These are phyloP conservation scores for Kodamaea kakaduensis DNA, from an alignment of 805 yeast species.

Conservation along the genomic window DNA sequence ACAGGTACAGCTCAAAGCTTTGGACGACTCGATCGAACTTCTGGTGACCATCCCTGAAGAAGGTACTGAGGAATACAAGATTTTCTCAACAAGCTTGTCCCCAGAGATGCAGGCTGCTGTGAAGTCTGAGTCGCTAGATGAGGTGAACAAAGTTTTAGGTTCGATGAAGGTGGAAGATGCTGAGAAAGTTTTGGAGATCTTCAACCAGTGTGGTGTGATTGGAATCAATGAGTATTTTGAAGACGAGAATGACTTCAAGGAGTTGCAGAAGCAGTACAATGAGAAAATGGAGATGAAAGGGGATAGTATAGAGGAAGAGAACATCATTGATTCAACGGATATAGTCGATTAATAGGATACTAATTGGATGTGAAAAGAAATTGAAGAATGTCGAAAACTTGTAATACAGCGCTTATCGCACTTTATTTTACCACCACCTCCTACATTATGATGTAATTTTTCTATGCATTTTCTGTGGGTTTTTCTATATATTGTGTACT, in stretches of 20 bases:
- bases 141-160: conserved; percentile 79
- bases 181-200: conserved; percentile 65
- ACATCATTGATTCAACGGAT: conserved; percentile 11
- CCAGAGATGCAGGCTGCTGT: conserved; percentile 69
- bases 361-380: too few relatives aligned
- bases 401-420: too few relatives aligned
- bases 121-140: conserved; percentile 65
- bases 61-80: conserved; percentile 51
- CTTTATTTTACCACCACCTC: too few relatives aligned
- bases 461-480: too few relatives aligned
- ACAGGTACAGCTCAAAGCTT: conserved; percentile 80
- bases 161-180: conserved; percentile 72
- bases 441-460: too few relatives aligned
- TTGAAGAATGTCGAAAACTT: too few relatives aligned
- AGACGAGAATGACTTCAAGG: conserved; percentile 63
- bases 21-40: conserved; percentile 78
- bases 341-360: conserved; percentile 12
- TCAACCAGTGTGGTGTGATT: conserved; percentile 78
- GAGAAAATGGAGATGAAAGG: conserved; percentile 19
- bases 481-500: too few relatives aligned
- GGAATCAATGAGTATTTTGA: conserved; percentile 76
- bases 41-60: conserved; percentile 63
- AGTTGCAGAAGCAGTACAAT: conserved; percentile 47
- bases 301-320: conserved; percentile 11
- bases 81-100: conserved; percentile 54